Conservation (phyloP, 2,329 filamentous ascomycete genomes). For the Cryphonectria nitschkei region DNA sequence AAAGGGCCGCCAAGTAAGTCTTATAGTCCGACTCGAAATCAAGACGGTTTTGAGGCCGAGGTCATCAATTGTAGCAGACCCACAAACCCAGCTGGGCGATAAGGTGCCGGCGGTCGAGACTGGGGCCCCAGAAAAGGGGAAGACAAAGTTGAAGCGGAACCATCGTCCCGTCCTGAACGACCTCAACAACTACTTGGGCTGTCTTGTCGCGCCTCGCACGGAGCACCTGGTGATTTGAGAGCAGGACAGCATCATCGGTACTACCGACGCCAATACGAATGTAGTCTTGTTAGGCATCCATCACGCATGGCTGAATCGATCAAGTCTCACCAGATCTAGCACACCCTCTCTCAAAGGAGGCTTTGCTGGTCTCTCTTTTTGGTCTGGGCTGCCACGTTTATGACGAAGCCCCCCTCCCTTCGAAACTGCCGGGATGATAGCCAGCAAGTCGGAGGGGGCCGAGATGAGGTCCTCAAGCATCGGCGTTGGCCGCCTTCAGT, state of each 20-base stretch:
- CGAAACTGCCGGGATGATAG: conserved; percentile 1
- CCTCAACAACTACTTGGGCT: conserved; percentile 8
- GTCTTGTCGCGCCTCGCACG: conserved; percentile 6
- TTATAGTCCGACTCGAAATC: conserved; percentile 19
- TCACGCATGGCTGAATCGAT: conserved; percentile 27
- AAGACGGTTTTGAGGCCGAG: conserved; percentile 15
- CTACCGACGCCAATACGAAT: conserved; percentile 25
- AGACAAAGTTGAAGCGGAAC: background rate
- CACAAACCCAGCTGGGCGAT: conserved; percentile 2
- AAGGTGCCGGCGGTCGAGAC: conserved; percentile 8
- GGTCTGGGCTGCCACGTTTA: background rate
- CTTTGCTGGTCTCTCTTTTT: background rate
- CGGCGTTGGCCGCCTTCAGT: background rate
- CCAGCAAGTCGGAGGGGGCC: conserved; percentile 24
- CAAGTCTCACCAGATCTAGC: conserved; percentile 28
- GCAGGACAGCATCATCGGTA: conserved; percentile 27
- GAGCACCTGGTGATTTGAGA: conserved; percentile 4
- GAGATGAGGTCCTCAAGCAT: background rate
- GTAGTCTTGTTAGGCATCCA: conserved; percentile 27
- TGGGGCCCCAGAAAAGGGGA: conserved; percentile 11
- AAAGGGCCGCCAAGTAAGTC: conserved; percentile 1
- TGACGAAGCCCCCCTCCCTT: background rate
- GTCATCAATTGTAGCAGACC: conserved; percentile 6
- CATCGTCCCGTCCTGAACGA: background rate
- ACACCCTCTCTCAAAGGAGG: conserved; percentile 4